Conservation (phyloP, 129 eudicot species). For the Ambrosia artemisiifolia region DNA sequence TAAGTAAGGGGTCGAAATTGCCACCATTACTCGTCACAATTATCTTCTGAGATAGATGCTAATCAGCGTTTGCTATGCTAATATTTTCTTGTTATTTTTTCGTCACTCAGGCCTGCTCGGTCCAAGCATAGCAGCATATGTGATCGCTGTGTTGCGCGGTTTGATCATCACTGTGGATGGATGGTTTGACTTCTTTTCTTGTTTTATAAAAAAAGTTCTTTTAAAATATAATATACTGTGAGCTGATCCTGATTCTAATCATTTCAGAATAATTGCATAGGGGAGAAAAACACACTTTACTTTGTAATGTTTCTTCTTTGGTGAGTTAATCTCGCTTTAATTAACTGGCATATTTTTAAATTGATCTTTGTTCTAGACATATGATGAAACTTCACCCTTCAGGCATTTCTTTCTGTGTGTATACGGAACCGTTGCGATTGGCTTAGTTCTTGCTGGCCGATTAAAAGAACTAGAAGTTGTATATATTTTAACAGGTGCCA, state of each 20-base stretch:
- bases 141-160: conserved; percentile 89
- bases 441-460: conserved; percentile 77
- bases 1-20: not conserved
- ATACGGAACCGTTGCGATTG: conserved; percentile 78
- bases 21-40: not conserved
- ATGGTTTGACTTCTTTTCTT: conserved; percentile 52
- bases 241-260: conserved; percentile 15
- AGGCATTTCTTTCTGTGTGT: conserved; percentile 94
- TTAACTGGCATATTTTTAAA: not conserved
- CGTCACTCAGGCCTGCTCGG: conserved; percentile 75
- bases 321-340: conserved; percentile 44
- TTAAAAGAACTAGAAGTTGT: conserved; percentile 69
- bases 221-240: not conserved
- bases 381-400: conserved; percentile 32
- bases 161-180: conserved; percentile 99
- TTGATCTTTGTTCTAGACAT: conserved; percentile 8
- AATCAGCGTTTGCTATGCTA: conserved; percentile 7
- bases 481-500: conserved; percentile 69
- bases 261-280: conserved; percentile 96
- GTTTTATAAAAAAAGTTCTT: not conserved
- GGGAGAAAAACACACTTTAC: conserved; percentile 87
- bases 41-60: conserved; percentile 6
- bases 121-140: conserved; percentile 95
- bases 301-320: conserved; percentile 86
- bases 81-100: not conserved